Evolutionary conservation across 2,329 filamentous ascomycete genomes (phyloP).

Genomic region (Bimuria novae-zelandiae): DNA sequence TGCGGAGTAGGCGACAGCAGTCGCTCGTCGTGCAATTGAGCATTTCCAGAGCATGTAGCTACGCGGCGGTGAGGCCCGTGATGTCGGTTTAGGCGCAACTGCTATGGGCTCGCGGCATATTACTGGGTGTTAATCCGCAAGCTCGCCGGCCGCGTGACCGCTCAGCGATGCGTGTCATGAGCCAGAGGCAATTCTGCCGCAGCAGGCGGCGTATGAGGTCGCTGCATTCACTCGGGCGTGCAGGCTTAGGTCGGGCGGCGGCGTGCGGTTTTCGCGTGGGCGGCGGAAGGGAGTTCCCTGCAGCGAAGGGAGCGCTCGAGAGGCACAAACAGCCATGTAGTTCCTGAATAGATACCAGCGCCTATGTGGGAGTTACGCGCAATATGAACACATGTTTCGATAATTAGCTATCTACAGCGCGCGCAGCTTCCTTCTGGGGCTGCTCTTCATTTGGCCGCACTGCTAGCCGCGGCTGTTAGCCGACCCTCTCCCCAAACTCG

Average conservation of each 20-base stretch:
- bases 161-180: constrained; percentile 24
- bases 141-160: constrained; percentile 20
- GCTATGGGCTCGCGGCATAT: constrained; percentile 12
- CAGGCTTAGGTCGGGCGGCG: neutral
- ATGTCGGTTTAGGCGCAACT: constrained; percentile 22
- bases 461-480: constrained; percentile 4
- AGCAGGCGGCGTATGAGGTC: constrained; percentile 1
- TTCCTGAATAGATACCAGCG: constrained; percentile 7
- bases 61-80: constrained; percentile 21
- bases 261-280: constrained; percentile 2
- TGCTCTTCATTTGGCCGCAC: neutral
- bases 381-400: constrained; percentile 12
- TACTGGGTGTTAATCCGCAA: constrained; percentile 17
- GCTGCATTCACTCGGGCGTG: constrained; percentile 8
- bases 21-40: constrained; percentile 12
- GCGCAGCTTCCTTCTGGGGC: neutral
- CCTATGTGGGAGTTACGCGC: neutral
- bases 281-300: neutral
- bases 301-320: neutral
- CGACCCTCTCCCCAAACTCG: too few relatives aligned
- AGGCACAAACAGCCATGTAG: neutral
- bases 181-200: constrained; percentile 21
- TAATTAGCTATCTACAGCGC: neutral
- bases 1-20: constrained; percentile 19
- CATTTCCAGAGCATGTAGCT: neutral